A percentile compares a stretch with the other conserved stretches of the same genome.
Conservation (phyloP, 192 early-diverging fungal species). For the Borealophlyctis nickersoniae region DNA sequence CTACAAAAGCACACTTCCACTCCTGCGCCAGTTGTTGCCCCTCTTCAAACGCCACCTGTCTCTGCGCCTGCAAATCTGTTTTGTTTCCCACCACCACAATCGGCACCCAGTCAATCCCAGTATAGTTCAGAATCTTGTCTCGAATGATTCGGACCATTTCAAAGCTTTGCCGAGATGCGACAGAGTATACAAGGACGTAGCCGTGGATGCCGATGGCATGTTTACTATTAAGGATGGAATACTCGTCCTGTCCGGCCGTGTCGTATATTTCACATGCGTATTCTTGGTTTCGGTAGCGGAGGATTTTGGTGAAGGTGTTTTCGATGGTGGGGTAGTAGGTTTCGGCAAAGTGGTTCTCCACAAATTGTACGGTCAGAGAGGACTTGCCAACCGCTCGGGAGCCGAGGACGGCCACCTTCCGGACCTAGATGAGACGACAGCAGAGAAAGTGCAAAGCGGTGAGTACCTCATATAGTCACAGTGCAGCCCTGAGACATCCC, state of each 20-base stretch:
- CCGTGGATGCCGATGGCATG: constrained; percentile 90
- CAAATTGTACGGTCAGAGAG: constrained; percentile 88
- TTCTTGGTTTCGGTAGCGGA: constrained; percentile 76
- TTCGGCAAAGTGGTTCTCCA: constrained; percentile 86
- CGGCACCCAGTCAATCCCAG: constrained; percentile 85
- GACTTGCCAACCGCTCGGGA: constrained; percentile 79
- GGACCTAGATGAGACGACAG: constrained; percentile 55
- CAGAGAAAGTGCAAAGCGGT: no score
- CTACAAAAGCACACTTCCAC: constrained; percentile 84
- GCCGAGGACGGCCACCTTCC: constrained; percentile 80
- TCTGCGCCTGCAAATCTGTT: constrained; percentile 73
- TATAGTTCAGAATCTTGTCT: constrained; percentile 91
- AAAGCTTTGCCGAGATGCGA: constrained; percentile 78
- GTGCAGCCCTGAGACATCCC: no score
- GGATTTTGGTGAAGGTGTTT: constrained; percentile 83
- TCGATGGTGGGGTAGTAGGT: constrained; percentile 96
- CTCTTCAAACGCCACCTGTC: constrained; percentile 77
- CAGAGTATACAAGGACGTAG: constrained; percentile 92
- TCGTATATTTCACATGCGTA: constrained; percentile 90
- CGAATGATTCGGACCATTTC: constrained; percentile 87
- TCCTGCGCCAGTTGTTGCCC: constrained; percentile 71
- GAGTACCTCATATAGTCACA: no score
- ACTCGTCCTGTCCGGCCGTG: constrained; percentile 96
- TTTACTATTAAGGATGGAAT: constrained; percentile 86
- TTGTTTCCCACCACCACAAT: constrained; percentile 94